A percentile compares a stretch with the other conserved stretches of the same genome.
These are phyloP conservation scores for Rheum nobile DNA, from an alignment of 148 eudicot genomes.

Conservation along the genomic window DNA sequence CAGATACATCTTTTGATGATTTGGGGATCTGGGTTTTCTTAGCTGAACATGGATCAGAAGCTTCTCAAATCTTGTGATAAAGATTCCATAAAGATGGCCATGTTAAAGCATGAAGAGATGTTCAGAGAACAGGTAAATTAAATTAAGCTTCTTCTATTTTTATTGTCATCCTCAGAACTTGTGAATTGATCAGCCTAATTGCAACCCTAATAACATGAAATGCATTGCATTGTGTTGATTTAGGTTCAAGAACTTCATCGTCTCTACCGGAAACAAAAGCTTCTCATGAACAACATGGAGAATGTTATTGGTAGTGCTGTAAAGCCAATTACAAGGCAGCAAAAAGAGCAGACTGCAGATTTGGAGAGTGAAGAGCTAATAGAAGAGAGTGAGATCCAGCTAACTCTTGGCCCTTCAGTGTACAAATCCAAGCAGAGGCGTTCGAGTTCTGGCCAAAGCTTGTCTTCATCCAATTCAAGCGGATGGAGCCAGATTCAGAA, in stretches of 20 bases:
- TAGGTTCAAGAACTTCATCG: slow-evolving; percentile 10
- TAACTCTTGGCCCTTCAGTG: slow-evolving; percentile 4
- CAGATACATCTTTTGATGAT: not conserved
- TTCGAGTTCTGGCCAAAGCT: not conserved
- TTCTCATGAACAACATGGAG: slow-evolving; percentile 1
- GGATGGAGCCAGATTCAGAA: not conserved
- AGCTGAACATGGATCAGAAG: slow-evolving; percentile 40
- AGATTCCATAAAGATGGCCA: slow-evolving; percentile 71
- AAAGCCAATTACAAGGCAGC: not conserved
- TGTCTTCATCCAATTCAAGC: slow-evolving; percentile 6
- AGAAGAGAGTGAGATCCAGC: slow-evolving; percentile 6
- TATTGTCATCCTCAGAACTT: not conserved
- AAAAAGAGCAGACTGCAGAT: not conserved
- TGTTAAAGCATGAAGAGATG: slow-evolving; percentile 84
- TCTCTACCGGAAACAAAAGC: slow-evolving; percentile 5
- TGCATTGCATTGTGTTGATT: not conserved
- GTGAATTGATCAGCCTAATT: no score
- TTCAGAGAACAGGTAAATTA: slow-evolving; percentile 70
- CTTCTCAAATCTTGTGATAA: slow-evolving; percentile 34
- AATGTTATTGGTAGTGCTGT: not conserved
- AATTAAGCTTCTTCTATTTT: not conserved
- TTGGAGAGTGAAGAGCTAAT: not conserved
- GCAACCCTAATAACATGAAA: not conserved
- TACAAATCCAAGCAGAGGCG: not conserved
- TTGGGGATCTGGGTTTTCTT: not conserved